Evolutionary conservation across 2,329 filamentous ascomycete genomes (phyloP).

Genomic region (Hypoxylon sp.): DNA sequence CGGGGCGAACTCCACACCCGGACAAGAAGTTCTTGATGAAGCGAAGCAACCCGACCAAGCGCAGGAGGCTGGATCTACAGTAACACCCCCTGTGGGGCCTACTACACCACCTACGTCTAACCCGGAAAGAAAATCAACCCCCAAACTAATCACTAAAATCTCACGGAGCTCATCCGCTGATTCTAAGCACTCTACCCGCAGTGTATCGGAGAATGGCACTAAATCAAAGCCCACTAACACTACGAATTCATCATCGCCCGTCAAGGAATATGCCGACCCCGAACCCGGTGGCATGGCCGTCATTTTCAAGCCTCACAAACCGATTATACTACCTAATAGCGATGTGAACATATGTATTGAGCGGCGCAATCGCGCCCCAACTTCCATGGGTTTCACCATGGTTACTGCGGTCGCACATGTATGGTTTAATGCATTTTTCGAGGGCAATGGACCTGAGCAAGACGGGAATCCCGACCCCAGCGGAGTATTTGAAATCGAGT

Average conservation of each 20-base stretch:
- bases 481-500: conserved; percentile 72
- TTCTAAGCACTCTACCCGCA: conserved; percentile 22
- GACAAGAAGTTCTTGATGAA: conserved; percentile 57
- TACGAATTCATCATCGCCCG: conserved; percentile 40
- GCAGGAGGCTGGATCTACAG: conserved; percentile 24
- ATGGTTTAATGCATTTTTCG: conserved; percentile 97
- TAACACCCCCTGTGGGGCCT: conserved; percentile 26
- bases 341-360: conserved; percentile 94
- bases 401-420: conserved; percentile 94
- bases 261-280: conserved; percentile 55
- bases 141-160: conserved; percentile 45
- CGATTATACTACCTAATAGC: conserved; percentile 80
- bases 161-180: conserved; percentile 32
- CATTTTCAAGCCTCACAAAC: conserved; percentile 79
- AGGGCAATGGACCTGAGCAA: conserved; percentile 81
- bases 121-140: conserved; percentile 37
- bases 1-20: conserved; percentile 48
- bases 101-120: conserved; percentile 32
- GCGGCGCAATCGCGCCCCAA: conserved; percentile 82
- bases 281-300: conserved; percentile 78
- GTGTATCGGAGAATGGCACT: conserved; percentile 19
- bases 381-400: conserved; percentile 86
- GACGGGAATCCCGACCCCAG: conserved; percentile 75
- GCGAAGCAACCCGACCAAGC: conserved; percentile 48
- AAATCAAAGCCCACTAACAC: conserved; percentile 30